Evolutionary conservation across 176 grass and related monocot species (phyloP), one percentile per base, ranked within the genome.

Genomic region (Guadua angustifolia): DNA sequence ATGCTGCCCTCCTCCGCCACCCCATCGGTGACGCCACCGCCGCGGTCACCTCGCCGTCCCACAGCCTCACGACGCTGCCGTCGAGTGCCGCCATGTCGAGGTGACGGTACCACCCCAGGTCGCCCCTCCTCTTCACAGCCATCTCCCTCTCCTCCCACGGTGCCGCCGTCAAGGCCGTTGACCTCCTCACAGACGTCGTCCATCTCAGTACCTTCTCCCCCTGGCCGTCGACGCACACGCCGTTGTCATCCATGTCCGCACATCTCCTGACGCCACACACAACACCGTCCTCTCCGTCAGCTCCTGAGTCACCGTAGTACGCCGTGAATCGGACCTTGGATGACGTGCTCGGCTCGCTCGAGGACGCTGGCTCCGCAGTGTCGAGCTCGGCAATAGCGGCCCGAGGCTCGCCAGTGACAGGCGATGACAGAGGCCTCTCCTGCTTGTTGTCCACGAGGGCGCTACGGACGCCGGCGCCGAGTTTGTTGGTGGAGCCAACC

Each of bases 61-160:
- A 94, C 64, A 94, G 81, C 52, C 75, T 66, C 1, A 92, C 90
- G 32, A 94, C 85, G 70, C 85, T 90, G 60, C 93, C 93, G 64
- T 92, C 88, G 16, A 94, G 79, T 64, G 52, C 82, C 18, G 79
- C 62, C 88, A 83, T 86, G 82, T 94, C 88, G n/a, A 86, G 79
- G 82, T 80, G 83, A 1, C 65, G 74, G 79, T 94, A 94, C 93
- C 93, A 94, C 4, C 90, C 89, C 44, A 92, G 10, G 46, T 94
- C 93, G 0, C 69, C 51, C 65, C 26, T 66, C 78, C 70, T 59
- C 73, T 87, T 51, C 38, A 70, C 79, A 13, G 64, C 51, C 75
- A 75, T 69, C 82, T 92, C 59, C 69, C 55, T 74, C 56, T 79
- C 77, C 81, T 84, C 84, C 88, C 88, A 85, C 52, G 73, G 46